phyloP scores from a whole-genome alignment of 257 asterid genomes.

The Perilla frutescens region DNA sequence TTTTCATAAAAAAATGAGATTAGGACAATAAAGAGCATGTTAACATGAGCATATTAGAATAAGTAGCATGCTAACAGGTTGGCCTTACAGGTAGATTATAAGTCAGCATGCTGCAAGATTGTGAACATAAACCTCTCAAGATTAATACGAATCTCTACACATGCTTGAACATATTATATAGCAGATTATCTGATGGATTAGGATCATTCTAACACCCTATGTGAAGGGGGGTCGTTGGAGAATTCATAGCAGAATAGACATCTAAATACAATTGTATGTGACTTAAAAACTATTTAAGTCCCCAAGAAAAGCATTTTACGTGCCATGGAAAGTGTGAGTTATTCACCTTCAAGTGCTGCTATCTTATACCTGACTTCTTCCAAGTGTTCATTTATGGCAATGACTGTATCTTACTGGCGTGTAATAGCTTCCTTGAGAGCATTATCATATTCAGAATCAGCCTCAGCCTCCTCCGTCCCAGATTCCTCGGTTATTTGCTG shows the following conservation, averaged over 20 bases:
- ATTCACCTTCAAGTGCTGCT: conserved; percentile 69
- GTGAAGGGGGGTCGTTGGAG: not conserved
- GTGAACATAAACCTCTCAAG: no score
- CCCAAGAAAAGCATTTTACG: conserved; percentile 13
- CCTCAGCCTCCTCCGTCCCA: conserved; percentile 98
- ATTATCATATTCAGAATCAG: conserved; percentile 81
- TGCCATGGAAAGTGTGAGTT: conserved; percentile 23
- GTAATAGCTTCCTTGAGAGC: conserved; percentile 86
- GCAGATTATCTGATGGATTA: not conserved
- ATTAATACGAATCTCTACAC: no score
- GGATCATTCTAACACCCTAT: conserved; percentile 2
- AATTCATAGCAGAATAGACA: not conserved
- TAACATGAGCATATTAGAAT: no score
- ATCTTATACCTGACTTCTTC: conserved; percentile 97
- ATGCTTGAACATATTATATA: no score
- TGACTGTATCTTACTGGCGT: conserved; percentile 81
- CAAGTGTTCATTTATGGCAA: conserved; percentile 76
- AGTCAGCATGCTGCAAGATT: no score
- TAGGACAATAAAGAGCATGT: no score
- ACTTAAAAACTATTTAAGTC: not conserved
- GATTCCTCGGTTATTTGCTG: conserved; percentile 92
- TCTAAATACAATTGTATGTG: not conserved
- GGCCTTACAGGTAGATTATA: no score
- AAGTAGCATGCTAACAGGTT: no score
- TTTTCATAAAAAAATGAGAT: no score